phyloP scores from a whole-genome alignment of 1,139 yeast genomes.

The Sugiyamaella grinbergsii region DNA sequence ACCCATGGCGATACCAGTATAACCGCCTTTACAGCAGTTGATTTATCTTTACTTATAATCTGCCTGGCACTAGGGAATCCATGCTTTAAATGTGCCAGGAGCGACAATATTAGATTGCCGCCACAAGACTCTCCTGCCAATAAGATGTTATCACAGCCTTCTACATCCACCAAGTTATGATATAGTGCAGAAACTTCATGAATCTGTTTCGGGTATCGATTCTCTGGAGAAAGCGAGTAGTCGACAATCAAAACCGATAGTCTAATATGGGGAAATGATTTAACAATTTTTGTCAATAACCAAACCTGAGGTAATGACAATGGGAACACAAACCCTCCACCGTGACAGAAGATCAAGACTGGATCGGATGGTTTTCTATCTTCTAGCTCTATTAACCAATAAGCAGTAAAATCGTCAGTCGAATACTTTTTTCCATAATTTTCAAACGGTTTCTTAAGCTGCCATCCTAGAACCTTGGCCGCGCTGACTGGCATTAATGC shows the following conservation, averaged over 20 bases:
- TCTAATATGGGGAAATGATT: slow-evolving; percentile 28
- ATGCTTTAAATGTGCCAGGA: slow-evolving; percentile 41
- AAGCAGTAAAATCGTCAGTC: slow-evolving; percentile 13
- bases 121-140: slow-evolving; percentile 54
- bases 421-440: slow-evolving; percentile 15
- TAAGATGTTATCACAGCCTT: slow-evolving; percentile 39
- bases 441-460: not conserved
- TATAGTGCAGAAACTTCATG: slow-evolving; percentile 43
- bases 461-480: slow-evolving; percentile 5
- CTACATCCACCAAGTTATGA: slow-evolving; percentile 43
- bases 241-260: slow-evolving; percentile 45
- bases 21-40: slow-evolving; percentile 38
- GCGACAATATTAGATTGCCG: slow-evolving; percentile 45
- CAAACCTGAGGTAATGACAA: slow-evolving; percentile 41
- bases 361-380: slow-evolving; percentile 35
- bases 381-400: slow-evolving; percentile 35
- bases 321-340: slow-evolving; percentile 49
- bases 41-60: slow-evolving; percentile 16
- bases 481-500: slow-evolving; percentile 14
- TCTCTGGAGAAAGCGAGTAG: slow-evolving; percentile 44
- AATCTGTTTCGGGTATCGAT: slow-evolving; percentile 47
- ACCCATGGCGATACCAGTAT: slow-evolving; percentile 51
- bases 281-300: slow-evolving; percentile 12
- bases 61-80: slow-evolving; percentile 37
- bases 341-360: slow-evolving; percentile 42